phyloP scores from a whole-genome alignment of 768 basidiomycete genomes.

The Trametes villosa region DNA sequence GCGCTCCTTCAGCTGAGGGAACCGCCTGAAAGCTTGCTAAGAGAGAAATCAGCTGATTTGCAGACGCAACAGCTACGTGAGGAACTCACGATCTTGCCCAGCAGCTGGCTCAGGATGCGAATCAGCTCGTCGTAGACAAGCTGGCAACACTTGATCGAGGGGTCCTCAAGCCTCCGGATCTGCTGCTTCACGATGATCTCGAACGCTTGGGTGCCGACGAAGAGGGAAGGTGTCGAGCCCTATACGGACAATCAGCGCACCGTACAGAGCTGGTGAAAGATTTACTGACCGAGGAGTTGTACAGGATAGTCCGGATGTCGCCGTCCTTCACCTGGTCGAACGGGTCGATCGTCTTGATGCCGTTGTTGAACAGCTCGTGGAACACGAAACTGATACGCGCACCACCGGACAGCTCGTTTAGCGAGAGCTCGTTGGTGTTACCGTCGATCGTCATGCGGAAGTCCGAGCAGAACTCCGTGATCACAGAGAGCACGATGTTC shows the following conservation, averaged over 20 bases:
- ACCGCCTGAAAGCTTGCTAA: conserved; percentile 95
- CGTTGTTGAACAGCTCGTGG: conserved; percentile 97
- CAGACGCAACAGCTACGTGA: not conserved
- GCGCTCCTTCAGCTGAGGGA: conserved; percentile 93
- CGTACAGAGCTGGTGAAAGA: not conserved
- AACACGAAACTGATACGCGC: conserved; percentile 99
- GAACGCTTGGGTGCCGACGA: conserved; percentile 96
- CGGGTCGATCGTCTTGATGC: conserved; percentile 94
- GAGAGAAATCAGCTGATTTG: not conserved
- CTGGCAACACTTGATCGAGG: conserved; percentile 90
- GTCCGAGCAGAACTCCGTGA: conserved; percentile 97
- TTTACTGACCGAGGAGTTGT: conserved; percentile 92
- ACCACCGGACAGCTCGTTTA: conserved; percentile 98
- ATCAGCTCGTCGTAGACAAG: conserved; percentile 98
- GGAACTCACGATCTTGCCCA: conserved; percentile 79
- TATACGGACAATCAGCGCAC: conserved; percentile 32
- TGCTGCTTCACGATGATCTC: conserved; percentile 99
- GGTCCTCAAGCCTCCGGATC: conserved; percentile 96
- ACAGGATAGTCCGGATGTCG: conserved; percentile 93
- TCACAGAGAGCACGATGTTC: conserved; percentile 93
- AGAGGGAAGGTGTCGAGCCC: conserved; percentile 95
- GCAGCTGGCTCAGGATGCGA: conserved; percentile 88
- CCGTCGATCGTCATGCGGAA: conserved; percentile 98
- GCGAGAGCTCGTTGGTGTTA: conserved; percentile 90
- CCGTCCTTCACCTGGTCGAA: conserved; percentile 99